These are phyloP conservation scores for Brassica napus DNA, from an alignment of 345 rosid species.

Conservation along the genomic window DNA sequence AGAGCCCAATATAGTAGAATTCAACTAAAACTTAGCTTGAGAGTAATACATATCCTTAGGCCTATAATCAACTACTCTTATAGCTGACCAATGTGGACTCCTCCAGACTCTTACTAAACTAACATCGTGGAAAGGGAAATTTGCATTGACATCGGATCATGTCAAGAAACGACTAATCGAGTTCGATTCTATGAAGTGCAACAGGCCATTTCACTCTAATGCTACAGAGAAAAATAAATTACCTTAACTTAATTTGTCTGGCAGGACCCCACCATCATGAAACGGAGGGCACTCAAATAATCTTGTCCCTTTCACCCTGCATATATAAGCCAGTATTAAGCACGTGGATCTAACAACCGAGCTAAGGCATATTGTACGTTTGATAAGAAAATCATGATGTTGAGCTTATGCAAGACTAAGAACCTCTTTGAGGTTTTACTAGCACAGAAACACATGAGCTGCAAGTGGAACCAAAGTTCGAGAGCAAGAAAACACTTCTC, in stretches of 20 bases:
- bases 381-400: neutral
- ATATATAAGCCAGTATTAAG: conserved; percentile 7
- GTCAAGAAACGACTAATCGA: too few species aligned
- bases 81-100: neutral
- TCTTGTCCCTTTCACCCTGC: conserved; percentile 82
- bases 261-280: conserved; percentile 82
- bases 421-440: neutral
- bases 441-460: conserved; percentile 10
- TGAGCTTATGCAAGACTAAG: neutral
- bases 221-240: too few species aligned
- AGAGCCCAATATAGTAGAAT: neutral
- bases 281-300: conserved; percentile 73
- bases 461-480: neutral
- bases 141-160: neutral
- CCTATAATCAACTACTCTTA: conserved; percentile 4
- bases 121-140: neutral
- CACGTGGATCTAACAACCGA: conserved; percentile 4
- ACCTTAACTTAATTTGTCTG: conserved; percentile 75
- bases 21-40: neutral
- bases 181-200: too few species aligned
- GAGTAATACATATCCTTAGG: neutral
- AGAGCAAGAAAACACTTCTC: conserved; percentile 2
- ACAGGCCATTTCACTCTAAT: too few species aligned
- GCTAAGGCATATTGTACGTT: too few species aligned
- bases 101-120: conserved; percentile 1